phyloP scores from a whole-genome alignment of 306 rosid species.

The Cercis canadensis region DNA sequence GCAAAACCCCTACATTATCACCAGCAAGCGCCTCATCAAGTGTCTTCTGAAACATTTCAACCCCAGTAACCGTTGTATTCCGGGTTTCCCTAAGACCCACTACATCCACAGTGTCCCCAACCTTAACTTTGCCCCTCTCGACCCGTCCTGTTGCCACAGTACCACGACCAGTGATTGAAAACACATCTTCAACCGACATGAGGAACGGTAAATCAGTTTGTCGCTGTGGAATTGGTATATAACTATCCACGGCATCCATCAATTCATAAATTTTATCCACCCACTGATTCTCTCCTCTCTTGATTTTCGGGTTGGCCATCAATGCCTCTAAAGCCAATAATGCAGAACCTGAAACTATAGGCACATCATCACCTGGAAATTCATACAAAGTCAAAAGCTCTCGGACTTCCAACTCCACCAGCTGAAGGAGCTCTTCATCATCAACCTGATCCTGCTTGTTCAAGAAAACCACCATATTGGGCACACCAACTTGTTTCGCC shows the following conservation, averaged over 20 bases:
- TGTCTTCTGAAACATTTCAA: constrained; percentile 46
- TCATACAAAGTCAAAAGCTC: constrained; percentile 38
- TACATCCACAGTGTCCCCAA: constrained; percentile 39
- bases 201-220: constrained; percentile 42
- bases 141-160: constrained; percentile 45
- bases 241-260: constrained; percentile 43
- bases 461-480: constrained; percentile 43
- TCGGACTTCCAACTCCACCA: constrained; percentile 46
- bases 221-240: constrained; percentile 43
- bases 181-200: constrained; percentile 44
- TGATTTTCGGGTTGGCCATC: constrained; percentile 41
- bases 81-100: constrained; percentile 44
- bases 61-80: constrained; percentile 42
- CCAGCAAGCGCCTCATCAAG: constrained; percentile 47
- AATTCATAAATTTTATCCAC: constrained; percentile 39
- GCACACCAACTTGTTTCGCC: constrained; percentile 46
- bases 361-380: constrained; percentile 46
- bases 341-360: constrained; percentile 44
- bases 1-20: constrained; percentile 47
- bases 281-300: constrained; percentile 45
- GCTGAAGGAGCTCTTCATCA: constrained; percentile 42
- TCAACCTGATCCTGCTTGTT: constrained; percentile 47
- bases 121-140: constrained; percentile 43
- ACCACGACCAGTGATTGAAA: constrained; percentile 42
- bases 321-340: constrained; percentile 45